phyloP scores from a whole-genome alignment of 2,329 filamentous ascomycete species.

The Anthostomella pinea region DNA sequence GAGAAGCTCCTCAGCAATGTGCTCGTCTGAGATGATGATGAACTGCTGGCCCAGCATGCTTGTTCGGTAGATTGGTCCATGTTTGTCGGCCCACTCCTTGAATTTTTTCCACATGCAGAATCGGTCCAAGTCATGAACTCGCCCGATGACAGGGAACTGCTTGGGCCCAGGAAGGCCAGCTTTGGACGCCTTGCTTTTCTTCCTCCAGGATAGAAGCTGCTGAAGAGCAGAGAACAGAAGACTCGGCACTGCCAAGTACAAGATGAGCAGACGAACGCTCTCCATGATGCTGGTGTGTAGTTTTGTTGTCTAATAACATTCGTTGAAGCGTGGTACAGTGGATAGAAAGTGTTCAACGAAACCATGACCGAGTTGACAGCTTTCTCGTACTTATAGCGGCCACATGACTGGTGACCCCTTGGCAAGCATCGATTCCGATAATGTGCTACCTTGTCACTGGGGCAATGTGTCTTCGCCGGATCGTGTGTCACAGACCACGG shows the following conservation, averaged over 20 bases:
- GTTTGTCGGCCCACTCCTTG: conserved; percentile 31
- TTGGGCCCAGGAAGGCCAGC: conserved; percentile 47
- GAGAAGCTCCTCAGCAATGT: conserved; percentile 47
- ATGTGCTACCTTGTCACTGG: too few species aligned
- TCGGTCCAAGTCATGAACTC: conserved; percentile 47
- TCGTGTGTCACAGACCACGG: too few species aligned
- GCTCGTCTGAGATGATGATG: conserved; percentile 44
- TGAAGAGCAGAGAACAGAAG: conserved; percentile 40
- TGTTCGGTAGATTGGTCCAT: conserved; percentile 32
- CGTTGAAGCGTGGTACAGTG: too few species aligned
- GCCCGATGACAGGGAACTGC: conserved; percentile 46
- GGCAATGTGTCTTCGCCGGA: too few species aligned
- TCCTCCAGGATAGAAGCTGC: conserved; percentile 37
- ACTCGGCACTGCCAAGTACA: conserved; percentile 46
- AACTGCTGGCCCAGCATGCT: conserved; percentile 33
- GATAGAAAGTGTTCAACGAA: too few species aligned
- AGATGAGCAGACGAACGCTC: conserved; percentile 36
- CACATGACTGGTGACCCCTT: too few species aligned
- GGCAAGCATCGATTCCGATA: too few species aligned
- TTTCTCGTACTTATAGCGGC: too few species aligned
- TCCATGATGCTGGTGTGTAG: too few species aligned
- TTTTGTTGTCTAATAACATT: too few species aligned
- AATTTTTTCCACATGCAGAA: conserved; percentile 50
- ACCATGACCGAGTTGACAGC: too few species aligned
- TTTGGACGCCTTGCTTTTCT: conserved; percentile 35